Evolutionary conservation across 352 stramenopile genomes (phyloP), one percentile per base, ranked within the genome.

Genomic region (Globisporangium apiculatum): DNA sequence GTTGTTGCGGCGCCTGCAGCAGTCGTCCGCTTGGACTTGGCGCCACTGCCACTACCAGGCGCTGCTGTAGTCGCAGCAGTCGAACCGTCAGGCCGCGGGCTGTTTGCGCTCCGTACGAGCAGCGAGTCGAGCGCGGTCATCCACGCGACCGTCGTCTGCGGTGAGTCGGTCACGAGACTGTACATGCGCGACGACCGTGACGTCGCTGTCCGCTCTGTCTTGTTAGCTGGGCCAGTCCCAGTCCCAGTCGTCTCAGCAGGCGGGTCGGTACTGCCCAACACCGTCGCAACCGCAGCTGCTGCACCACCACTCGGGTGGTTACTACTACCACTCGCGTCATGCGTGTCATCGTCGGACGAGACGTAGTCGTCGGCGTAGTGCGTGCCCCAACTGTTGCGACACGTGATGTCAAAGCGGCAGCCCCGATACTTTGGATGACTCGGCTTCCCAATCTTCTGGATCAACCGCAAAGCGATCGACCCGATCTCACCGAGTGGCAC

Each of bases 371-470:
- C 83, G 0, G 82, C 76, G 56, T 87, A 87, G 59, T 90, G 78
- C 54, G 79, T 87, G 43, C 79, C 79, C 76, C 80, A 87, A 46
- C 68, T 82, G 61, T 87, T 91, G 40, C 83, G 76, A 62, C 83
- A 93, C 41, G 79, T 93, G 54, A 93, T 93, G 55, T 93, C 80
- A 42, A 93, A 87, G 41, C 80, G 78, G 45, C 83, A 93, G 56
- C 80, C 83, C 48, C 87, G 87, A 68, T 91, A 93, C 60, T 91
- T 91, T 10, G 81, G 73, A 36, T 88, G 77, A 4, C 79, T 79
- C 11, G 74, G 78, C 58, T 93, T 93, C n/a, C 75, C 72, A 14
- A 91, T 91, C 36, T 76, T 74, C 62, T 93, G 80, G 48, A 93
- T 93, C 40, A 89, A 75, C n/a, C 83, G 75, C 24, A 91, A 66